Percentiles rank a stretch among this genome's conserved stretches.
phyloP scores from a whole-genome alignment of 2,329 filamentous ascomycete genomes.

The Stromatinia cepivora region DNA sequence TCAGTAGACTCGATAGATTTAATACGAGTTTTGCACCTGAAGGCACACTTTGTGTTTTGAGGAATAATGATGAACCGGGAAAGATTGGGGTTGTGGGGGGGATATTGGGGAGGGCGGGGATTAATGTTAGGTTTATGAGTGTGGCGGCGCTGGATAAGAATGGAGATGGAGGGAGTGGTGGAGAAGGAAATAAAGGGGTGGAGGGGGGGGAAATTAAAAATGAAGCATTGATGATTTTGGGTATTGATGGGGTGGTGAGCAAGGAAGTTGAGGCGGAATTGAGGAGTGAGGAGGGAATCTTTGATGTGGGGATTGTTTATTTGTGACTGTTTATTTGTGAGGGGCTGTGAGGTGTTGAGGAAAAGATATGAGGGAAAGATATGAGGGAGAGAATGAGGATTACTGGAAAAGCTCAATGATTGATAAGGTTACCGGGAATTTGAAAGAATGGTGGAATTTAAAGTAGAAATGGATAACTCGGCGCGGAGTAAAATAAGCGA shows the following conservation, averaged over 20 bases:
- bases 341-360: not conserved
- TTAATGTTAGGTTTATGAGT: constrained; percentile 82
- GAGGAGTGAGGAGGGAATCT: constrained; percentile 52
- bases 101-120: constrained; percentile 64
- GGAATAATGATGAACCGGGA: constrained; percentile 79
- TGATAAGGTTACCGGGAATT: too few species aligned
- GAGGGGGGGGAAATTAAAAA: constrained; percentile 44
- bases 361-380: not conserved
- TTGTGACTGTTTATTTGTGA: constrained; percentile 33
- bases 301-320: constrained; percentile 55
- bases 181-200: constrained; percentile 38
- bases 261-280: constrained; percentile 55
- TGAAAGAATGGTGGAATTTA: too few species aligned
- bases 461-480: too few species aligned
- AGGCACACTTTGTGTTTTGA: constrained; percentile 72
- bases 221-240: constrained; percentile 81
- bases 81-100: constrained; percentile 80
- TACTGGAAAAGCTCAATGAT: not conserved
- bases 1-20: constrained; percentile 73
- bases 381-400: not conserved
- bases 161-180: constrained; percentile 14
- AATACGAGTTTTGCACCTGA: constrained; percentile 71
- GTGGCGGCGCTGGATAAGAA: constrained; percentile 54
- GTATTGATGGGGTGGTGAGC: constrained; percentile 65
- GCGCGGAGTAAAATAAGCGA: too few species aligned